Percentiles rank a stretch among this genome's conserved stretches.
These are phyloP conservation scores for Gardenia jasminoides DNA, from an alignment of 257 asterid species.

Conservation along the genomic window DNA sequence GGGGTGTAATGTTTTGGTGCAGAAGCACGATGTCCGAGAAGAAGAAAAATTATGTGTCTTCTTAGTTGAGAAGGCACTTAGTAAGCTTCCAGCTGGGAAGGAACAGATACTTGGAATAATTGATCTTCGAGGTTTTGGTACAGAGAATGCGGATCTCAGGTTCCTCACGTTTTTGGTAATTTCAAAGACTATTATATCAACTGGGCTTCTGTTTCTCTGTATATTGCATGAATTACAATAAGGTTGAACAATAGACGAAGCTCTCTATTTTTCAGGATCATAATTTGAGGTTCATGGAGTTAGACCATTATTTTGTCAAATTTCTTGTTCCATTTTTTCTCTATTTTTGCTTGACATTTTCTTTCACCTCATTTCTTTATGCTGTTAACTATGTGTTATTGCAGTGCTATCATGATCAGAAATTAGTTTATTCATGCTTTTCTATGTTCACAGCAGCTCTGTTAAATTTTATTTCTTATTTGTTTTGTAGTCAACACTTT, in stretches of 20 bases:
- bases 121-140: constrained; percentile 69
- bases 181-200: neutral
- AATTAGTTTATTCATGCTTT: neutral
- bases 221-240: too few relatives aligned
- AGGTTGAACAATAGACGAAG: neutral
- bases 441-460: neutral
- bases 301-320: neutral
- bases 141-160: constrained; percentile 71
- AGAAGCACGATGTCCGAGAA: constrained; percentile 50
- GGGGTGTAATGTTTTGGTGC: constrained; percentile 7
- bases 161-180: constrained; percentile 82
- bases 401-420: neutral
- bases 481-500: neutral
- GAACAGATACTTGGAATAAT: constrained; percentile 65
- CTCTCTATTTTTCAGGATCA: neutral
- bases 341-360: neutral
- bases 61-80: constrained; percentile 80
- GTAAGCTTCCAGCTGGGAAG: constrained; percentile 62
- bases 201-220: neutral
- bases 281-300: neutral
- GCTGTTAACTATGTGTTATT: neutral
- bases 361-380: neutral
- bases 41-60: constrained; percentile 81
- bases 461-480: neutral
- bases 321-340: neutral